Percentiles rank a stretch among this genome's conserved stretches.
phyloP scores from a whole-genome alignment of 306 rosid species.

The Cyamopsis tetragonoloba region DNA sequence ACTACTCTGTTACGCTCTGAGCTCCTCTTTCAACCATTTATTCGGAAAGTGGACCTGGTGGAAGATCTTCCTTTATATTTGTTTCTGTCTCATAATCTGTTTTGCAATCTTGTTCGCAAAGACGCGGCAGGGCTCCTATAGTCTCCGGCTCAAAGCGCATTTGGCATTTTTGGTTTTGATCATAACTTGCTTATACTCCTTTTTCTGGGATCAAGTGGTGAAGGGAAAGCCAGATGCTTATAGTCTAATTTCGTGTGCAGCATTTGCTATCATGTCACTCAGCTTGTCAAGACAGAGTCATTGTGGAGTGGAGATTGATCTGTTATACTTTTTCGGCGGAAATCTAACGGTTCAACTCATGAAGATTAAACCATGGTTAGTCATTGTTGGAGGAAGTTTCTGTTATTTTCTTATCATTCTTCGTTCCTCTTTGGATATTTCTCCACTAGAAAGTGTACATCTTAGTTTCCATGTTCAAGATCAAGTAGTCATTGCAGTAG shows the following conservation, averaged over 20 bases:
- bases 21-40: slow-evolving; percentile 5
- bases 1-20: neutral
- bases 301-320: slow-evolving; percentile 12
- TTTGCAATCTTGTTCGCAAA: neutral
- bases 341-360: slow-evolving; percentile 10
- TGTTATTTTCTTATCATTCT: neutral
- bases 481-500: neutral
- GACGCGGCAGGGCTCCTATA: neutral
- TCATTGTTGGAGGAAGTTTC: neutral
- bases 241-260: neutral
- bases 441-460: neutral
- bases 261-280: slow-evolving; percentile 3
- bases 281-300: neutral
- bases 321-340: neutral
- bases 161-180: neutral
- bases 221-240: neutral
- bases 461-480: neutral
- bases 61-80: neutral
- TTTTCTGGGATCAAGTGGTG: neutral
- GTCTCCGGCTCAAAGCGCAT: neutral
- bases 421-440: neutral
- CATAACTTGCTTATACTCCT: neutral
- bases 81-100: neutral
- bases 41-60: neutral
- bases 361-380: neutral